These are phyloP conservation scores for Entomortierella lignicola DNA, from an alignment of 192 early-diverging fungal genomes.

Conservation along the genomic window DNA sequence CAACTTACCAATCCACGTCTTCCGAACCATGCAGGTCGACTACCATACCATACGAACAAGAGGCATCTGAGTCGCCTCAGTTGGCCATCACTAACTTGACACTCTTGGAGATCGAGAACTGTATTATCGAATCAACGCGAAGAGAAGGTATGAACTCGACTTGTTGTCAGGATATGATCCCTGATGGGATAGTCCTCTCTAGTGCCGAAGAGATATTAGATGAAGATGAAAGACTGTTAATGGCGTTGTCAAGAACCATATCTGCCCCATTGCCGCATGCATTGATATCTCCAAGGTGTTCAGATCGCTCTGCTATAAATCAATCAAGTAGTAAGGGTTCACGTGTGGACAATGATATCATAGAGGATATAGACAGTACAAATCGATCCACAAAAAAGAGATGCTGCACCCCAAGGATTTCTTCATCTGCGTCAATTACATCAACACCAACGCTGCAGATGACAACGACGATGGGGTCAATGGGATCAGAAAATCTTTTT, in stretches of 20 bases:
- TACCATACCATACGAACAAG: background rate
- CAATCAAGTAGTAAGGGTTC: too few relatives aligned
- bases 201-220: background rate
- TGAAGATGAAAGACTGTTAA: background rate
- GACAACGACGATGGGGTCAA: too few relatives aligned
- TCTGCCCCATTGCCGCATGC: background rate
- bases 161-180: conserved; percentile 23
- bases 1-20: background rate
- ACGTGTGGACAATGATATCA: too few relatives aligned
- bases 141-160: conserved; percentile 17
- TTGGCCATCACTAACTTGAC: background rate
- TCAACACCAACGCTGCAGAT: background rate
- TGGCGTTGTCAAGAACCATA: background rate
- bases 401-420: background rate
- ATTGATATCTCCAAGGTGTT: too few relatives aligned
- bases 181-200: background rate
- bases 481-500: too few relatives aligned
- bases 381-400: background rate
- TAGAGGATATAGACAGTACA: too few relatives aligned
- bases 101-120: conserved; percentile 8
- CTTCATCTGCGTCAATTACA: background rate
- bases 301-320: too few relatives aligned
- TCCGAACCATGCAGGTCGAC: too few relatives aligned
- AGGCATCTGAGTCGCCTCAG: background rate
- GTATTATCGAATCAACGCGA: conserved; percentile 6